phyloP scores from a whole-genome alignment of 2,329 filamentous ascomycete genomes.

The Colletotrichum neosansevieriae region DNA sequence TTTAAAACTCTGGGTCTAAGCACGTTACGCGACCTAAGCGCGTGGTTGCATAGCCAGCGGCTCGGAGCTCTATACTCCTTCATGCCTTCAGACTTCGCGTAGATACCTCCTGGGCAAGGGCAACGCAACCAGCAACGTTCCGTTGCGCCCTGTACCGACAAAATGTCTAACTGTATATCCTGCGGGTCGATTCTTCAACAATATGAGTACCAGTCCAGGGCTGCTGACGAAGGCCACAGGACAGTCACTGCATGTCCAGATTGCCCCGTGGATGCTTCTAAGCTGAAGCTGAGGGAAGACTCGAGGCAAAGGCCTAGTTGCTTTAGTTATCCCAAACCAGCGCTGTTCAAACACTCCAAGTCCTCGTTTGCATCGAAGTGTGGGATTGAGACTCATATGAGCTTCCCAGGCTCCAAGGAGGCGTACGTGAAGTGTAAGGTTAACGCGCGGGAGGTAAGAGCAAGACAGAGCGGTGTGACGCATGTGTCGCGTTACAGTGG shows the following conservation, averaged over 20 bases:
- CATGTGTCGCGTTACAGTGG: neutral
- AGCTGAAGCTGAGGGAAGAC: neutral
- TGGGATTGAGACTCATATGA: neutral
- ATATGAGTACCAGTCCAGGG: neutral
- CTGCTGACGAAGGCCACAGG: neutral
- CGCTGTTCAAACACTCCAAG: neutral
- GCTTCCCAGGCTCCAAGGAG: neutral
- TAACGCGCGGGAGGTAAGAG: too few relatives aligned
- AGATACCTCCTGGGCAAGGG: too few relatives aligned
- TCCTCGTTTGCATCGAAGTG: neutral
- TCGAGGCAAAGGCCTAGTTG: neutral
- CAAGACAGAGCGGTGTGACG: neutral
- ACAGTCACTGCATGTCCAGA: neutral
- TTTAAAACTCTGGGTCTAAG: too few relatives aligned
- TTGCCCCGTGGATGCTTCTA: neutral
- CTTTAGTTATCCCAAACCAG: neutral
- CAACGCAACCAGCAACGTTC: too few relatives aligned
- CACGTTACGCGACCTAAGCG: too few relatives aligned
- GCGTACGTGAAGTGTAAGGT: neutral
- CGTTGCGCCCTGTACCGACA: neutral
- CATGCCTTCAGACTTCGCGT: too few relatives aligned
- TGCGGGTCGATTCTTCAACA: neutral
- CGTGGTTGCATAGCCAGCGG: too few relatives aligned
- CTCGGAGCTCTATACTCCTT: too few relatives aligned
- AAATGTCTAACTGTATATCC: neutral